phyloP scores from a whole-genome alignment of 768 basidiomycete genomes.

The Pleurotus djamor region DNA sequence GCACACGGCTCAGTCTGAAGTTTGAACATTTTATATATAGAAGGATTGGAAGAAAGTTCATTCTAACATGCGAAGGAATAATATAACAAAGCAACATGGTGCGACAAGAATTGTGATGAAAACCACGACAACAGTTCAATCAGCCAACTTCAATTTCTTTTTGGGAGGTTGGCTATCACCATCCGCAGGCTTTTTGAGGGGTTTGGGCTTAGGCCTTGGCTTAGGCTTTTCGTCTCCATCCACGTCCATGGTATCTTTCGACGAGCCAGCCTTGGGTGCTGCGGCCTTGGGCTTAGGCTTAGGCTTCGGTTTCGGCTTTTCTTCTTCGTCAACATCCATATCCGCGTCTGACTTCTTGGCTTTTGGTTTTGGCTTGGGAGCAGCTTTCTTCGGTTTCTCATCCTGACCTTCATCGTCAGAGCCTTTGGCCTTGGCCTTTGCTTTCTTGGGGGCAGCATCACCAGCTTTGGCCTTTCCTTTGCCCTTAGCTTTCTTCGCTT shows the following conservation, averaged over 20 bases:
- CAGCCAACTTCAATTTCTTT: constrained; percentile 70
- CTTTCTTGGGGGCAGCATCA: constrained; percentile 41
- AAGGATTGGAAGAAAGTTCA: too few relatives aligned
- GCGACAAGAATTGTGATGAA: too few relatives aligned
- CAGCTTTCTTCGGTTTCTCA: constrained; percentile 29
- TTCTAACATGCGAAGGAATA: too few relatives aligned
- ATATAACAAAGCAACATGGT: constrained; percentile 8
- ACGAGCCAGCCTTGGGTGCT: constrained; percentile 32
- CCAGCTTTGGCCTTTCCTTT: constrained; percentile 23
- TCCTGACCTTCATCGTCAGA: constrained; percentile 33
- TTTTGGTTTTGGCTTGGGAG: constrained; percentile 40
- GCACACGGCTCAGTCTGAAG: too few relatives aligned
- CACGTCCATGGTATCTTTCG: constrained; percentile 49
- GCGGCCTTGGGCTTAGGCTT: constrained; percentile 40
- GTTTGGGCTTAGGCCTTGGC: constrained; percentile 41
- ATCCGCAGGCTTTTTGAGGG: constrained; percentile 28
- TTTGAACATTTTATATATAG: too few relatives aligned
- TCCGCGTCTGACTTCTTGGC: constrained; percentile 39
- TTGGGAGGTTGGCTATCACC: constrained; percentile 58
- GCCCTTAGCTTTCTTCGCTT: constrained; percentile 38
- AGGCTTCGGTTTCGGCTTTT: constrained; percentile 45
- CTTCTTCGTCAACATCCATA: constrained; percentile 31
- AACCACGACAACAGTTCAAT: constrained; percentile 18
- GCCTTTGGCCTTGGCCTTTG: constrained; percentile 31
- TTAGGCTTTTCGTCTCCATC: constrained; percentile 37